These are phyloP conservation scores for Exophiala sideris DNA, from an alignment of 2,329 filamentous ascomycete species.

Conservation along the genomic window DNA sequence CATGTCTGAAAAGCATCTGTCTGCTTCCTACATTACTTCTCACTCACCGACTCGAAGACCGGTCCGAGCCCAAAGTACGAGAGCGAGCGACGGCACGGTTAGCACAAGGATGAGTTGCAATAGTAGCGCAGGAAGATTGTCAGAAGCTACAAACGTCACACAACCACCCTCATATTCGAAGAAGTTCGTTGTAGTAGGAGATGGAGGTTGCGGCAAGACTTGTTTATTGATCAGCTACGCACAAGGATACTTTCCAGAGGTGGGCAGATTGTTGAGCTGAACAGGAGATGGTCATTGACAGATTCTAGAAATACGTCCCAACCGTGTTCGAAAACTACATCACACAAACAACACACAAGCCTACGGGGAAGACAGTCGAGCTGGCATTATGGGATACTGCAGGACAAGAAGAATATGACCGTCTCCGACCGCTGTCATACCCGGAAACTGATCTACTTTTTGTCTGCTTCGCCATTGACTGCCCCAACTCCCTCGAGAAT, in stretches of 20 bases:
- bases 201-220: slow-evolving; percentile 97
- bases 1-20: slow-evolving; percentile 27
- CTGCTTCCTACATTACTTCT: slow-evolving; percentile 23
- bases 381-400: slow-evolving; percentile 97
- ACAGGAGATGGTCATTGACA: background rate
- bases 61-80: slow-evolving; percentile 50
- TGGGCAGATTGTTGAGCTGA: slow-evolving; percentile 42
- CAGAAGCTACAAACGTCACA: slow-evolving; percentile 78
- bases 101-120: slow-evolving; percentile 73
- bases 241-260: slow-evolving; percentile 98
- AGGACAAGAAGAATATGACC: slow-evolving; percentile 97
- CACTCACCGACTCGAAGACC: slow-evolving; percentile 44
- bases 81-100: slow-evolving; percentile 85
- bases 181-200: slow-evolving; percentile 98
- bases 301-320: slow-evolving; percentile 89
- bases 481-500: slow-evolving; percentile 95
- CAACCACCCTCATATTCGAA: slow-evolving; percentile 93
- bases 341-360: slow-evolving; percentile 85
- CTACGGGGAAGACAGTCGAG: slow-evolving; percentile 90
- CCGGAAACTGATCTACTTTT: slow-evolving; percentile 97
- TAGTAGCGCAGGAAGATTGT: slow-evolving; percentile 68
- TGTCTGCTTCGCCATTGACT: slow-evolving; percentile 98
- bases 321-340: slow-evolving; percentile 99
- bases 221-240: slow-evolving; percentile 98
- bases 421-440: slow-evolving; percentile 90